These are phyloP conservation scores for Withania somnifera DNA, from an alignment of 305 asterid genomes.

Conservation along the genomic window DNA sequence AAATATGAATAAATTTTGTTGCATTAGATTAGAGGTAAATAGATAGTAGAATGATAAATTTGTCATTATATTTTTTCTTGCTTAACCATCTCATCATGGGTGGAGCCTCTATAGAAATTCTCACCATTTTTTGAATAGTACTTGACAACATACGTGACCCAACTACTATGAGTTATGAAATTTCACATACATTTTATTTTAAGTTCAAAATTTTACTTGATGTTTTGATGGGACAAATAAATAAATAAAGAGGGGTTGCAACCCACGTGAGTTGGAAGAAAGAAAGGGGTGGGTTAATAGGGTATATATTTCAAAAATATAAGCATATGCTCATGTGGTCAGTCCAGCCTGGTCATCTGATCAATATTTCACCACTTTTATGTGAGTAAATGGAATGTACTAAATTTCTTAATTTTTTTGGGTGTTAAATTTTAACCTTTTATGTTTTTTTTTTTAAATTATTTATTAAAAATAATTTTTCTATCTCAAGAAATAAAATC, in stretches of 20 bases:
- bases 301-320: neutral
- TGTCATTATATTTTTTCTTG: neutral
- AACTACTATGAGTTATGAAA: neutral
- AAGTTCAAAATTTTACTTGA: neutral
- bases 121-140: conserved; percentile 13
- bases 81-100: neutral
- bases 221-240: neutral
- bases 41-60: neutral
- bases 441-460: neutral
- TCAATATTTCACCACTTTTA: conserved; percentile 13
- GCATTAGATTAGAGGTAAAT: neutral
- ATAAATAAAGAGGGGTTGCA: neutral
- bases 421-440: neutral
- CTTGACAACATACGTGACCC: conserved; percentile 61
- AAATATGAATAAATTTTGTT: neutral
- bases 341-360: conserved; percentile 33
- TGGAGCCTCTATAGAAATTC: too few relatives aligned
- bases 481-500: too few relatives aligned
- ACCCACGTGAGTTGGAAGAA: neutral
- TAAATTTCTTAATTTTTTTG: neutral
- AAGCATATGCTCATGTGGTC: conserved; percentile 6
- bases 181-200: neutral
- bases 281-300: neutral
- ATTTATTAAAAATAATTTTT: neutral
- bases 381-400: conserved; percentile 8